Evolutionary conservation across 2,329 filamentous ascomycete species (phyloP).

Genomic region (Fusarium sp.): DNA sequence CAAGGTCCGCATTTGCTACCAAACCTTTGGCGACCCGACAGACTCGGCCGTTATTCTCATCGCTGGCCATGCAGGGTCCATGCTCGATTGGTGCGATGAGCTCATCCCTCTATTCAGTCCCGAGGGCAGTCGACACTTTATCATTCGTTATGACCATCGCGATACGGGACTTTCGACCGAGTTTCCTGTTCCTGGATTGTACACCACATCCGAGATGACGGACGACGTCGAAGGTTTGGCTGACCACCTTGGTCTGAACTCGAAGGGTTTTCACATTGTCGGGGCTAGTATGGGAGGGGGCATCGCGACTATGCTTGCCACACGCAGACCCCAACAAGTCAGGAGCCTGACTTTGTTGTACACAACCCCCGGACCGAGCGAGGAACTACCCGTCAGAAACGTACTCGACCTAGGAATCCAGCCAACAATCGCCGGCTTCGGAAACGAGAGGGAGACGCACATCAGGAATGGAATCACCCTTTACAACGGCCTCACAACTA

Average conservation of each 20-base stretch:
- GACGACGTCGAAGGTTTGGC: constrained; percentile 42
- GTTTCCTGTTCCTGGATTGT: constrained; percentile 38
- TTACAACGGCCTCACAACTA: constrained; percentile 17
- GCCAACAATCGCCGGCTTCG: neutral
- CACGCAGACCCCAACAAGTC: constrained; percentile 21
- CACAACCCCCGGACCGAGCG: constrained; percentile 34
- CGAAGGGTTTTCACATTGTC: constrained; percentile 37
- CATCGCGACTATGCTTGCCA: constrained; percentile 37
- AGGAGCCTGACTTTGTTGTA: constrained; percentile 39
- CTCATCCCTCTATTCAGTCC: constrained; percentile 34
- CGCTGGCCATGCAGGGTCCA: constrained; percentile 33
- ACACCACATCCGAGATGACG: constrained; percentile 42
- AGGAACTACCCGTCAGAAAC: constrained; percentile 18
- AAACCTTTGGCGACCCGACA: constrained; percentile 37
- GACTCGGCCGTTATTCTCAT: constrained; percentile 42
- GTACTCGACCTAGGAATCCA: neutral
- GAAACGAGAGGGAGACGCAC: neutral
- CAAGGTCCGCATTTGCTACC: constrained; percentile 45
- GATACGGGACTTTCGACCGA: constrained; percentile 40
- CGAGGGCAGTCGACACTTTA: constrained; percentile 12
- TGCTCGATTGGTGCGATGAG: constrained; percentile 40
- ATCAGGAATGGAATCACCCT: constrained; percentile 1
- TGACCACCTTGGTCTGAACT: constrained; percentile 36
- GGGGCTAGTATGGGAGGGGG: constrained; percentile 43
- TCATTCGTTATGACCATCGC: constrained; percentile 39